These are phyloP conservation scores for Trapa incisa DNA, from an alignment of 345 rosid species.

Conservation along the genomic window DNA sequence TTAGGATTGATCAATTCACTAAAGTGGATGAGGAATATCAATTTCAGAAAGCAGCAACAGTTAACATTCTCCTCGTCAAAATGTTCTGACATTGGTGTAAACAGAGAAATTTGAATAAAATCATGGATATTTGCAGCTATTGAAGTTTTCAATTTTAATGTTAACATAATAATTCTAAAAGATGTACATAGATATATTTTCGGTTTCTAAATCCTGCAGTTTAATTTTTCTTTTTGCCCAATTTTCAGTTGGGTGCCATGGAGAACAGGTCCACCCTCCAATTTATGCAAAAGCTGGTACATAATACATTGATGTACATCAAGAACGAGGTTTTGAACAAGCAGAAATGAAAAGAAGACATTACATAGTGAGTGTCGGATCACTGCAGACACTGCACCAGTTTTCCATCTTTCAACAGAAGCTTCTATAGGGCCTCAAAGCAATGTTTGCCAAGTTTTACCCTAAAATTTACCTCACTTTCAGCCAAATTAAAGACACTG, in stretches of 20 bases:
- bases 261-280: background rate
- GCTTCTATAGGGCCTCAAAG: background rate
- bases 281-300: background rate
- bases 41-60: background rate
- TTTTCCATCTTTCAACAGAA: background rate
- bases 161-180: background rate
- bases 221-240: no score
- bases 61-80: background rate
- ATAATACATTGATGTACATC: background rate
- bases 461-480: background rate
- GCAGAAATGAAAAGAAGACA: background rate
- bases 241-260: no score
- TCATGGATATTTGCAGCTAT: background rate
- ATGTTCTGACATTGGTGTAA: no score
- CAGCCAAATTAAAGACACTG: background rate
- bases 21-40: background rate
- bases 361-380: background rate
- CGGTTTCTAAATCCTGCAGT: no score
- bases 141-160: background rate
- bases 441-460: background rate
- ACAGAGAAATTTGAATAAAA: background rate
- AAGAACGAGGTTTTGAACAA: background rate
- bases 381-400: background rate
- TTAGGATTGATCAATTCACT: background rate
- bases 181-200: no score